A percentile compares a stretch with the other conserved stretches of the same genome.
These are phyloP conservation scores for Dendrobium huoshanense DNA, from an alignment of 106 monocot genomes.

Conservation along the genomic window DNA sequence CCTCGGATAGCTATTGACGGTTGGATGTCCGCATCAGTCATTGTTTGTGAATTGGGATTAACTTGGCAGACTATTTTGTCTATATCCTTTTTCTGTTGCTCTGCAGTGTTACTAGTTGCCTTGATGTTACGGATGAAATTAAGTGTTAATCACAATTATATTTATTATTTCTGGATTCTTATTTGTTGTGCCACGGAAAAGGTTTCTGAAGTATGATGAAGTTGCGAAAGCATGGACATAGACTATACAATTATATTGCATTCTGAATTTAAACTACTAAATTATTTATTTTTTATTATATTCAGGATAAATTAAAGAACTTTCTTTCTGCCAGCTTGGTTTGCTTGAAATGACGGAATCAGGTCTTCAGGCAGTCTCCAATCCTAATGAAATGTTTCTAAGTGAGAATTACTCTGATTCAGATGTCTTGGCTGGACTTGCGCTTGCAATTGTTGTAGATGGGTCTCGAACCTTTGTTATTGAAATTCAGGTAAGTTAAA, in stretches of 20 bases:
- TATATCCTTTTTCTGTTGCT: not conserved
- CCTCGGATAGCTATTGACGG: too few relatives aligned
- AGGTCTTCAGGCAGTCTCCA: conserved; percentile 88
- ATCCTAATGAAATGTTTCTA: conserved; percentile 91
- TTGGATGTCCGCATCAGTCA: not conserved
- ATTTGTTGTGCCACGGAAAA: not conserved
- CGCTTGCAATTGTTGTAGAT: conserved; percentile 78
- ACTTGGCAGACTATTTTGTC: not conserved
- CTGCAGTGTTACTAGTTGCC: not conserved
- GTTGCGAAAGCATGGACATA: not conserved
- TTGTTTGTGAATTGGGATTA: not conserved
- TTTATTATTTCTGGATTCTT: not conserved
- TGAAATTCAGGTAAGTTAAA: conserved; percentile 73
- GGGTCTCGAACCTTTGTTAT: conserved; percentile 86
- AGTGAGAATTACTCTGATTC: conserved; percentile 65
- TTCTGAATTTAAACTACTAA: not conserved
- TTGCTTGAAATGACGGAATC: conserved; percentile 92
- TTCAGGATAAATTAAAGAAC: not conserved
- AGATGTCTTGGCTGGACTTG: conserved; percentile 84
- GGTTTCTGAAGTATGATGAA: not conserved
- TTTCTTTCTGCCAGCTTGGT: conserved; percentile 52
- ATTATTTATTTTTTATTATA: not conserved
- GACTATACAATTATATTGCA: not conserved
- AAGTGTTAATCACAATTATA: not conserved
- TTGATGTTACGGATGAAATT: not conserved